Conservation (phyloP, 306 rosid genomes). For the Cucumis cinereus region DNA sequence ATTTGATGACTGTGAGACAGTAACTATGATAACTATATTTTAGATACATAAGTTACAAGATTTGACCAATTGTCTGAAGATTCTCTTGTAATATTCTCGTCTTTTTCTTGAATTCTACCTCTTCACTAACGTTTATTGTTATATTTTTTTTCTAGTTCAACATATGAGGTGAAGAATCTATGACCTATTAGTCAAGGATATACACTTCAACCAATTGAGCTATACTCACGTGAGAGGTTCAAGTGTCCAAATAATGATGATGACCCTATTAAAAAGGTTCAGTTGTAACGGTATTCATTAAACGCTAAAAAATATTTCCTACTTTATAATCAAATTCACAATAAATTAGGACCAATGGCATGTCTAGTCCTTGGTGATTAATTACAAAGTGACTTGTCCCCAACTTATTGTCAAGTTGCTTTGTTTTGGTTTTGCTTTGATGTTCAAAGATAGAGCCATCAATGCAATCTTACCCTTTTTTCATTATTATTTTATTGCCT, state of each 20-base stretch:
- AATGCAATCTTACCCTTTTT: background rate
- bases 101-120: too few relatives aligned
- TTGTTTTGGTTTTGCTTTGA: background rate
- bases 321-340: background rate
- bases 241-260: background rate
- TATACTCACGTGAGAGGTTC: too few relatives aligned
- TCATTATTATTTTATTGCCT: conserved; percentile 3
- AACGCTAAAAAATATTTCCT: background rate
- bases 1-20: too few relatives aligned
- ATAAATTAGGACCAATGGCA: background rate
- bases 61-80: too few relatives aligned
- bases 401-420: background rate
- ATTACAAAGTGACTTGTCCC: background rate
- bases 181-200: background rate
- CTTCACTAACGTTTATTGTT: too few relatives aligned
- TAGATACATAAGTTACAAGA: too few relatives aligned
- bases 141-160: too few relatives aligned
- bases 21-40: too few relatives aligned
- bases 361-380: background rate
- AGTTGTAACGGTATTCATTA: background rate
- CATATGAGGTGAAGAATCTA: background rate
- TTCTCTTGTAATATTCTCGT: too few relatives aligned
- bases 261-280: background rate
- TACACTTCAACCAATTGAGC: too few relatives aligned
- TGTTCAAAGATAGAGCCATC: background rate